Evolutionary conservation across 768 basidiomycete genomes (phyloP).

Genomic region (Paxillus ammoniavirescens): DNA sequence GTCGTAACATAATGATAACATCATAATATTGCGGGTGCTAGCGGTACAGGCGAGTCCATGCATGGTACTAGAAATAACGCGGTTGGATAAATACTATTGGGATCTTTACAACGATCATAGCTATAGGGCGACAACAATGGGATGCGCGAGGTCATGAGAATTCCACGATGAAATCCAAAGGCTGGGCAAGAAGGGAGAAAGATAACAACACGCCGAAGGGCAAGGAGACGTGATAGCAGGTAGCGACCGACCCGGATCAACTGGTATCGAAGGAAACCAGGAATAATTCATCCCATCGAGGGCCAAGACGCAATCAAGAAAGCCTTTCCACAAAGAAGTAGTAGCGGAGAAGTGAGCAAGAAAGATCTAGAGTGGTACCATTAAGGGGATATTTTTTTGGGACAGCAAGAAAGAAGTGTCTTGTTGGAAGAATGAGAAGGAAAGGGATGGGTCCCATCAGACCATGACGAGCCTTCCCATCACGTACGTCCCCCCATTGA

Average conservation of each 20-base stretch:
- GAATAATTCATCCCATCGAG: background rate
- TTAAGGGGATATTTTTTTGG: background rate
- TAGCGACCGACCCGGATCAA: background rate
- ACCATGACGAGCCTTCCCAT: constrained; percentile 36
- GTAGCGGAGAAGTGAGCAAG: background rate
- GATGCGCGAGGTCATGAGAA: background rate
- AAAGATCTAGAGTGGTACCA: background rate
- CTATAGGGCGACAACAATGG: background rate
- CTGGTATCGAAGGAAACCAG: constrained; percentile 2
- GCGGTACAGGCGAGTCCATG: background rate
- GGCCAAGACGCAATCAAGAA: background rate
- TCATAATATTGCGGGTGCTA: background rate
- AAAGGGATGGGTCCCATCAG: constrained; percentile 6
- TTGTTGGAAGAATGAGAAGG: background rate
- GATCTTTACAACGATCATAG: background rate
- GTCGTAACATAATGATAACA: background rate
- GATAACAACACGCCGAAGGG: background rate
- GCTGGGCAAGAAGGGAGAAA: background rate
- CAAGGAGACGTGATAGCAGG: background rate
- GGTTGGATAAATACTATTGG: constrained; percentile 1
- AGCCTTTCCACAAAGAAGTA: background rate
- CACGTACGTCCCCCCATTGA: constrained; percentile 34
- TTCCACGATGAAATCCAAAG: background rate
- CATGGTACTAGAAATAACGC: background rate
- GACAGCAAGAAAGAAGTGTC: constrained; percentile 8